Evolutionary conservation across 2,329 filamentous ascomycete genomes (phyloP).

Genomic region (Myrmaecium sp.): DNA sequence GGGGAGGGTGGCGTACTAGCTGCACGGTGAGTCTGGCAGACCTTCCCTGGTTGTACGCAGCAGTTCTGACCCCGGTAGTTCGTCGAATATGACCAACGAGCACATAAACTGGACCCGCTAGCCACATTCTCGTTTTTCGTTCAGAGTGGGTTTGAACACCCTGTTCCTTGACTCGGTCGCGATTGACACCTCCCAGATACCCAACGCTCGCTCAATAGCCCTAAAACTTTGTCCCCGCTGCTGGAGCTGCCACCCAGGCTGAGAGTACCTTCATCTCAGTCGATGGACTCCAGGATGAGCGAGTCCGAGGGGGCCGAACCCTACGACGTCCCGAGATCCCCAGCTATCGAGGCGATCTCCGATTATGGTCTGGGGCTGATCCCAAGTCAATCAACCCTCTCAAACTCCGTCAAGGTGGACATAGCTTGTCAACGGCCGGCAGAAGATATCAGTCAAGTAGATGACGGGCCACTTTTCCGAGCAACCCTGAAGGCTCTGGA

Average conservation of each 20-base stretch:
- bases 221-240: constrained; percentile 42
- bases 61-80: constrained; percentile 41
- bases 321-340: constrained; percentile 27
- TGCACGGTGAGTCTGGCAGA: constrained; percentile 62
- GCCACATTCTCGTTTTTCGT: constrained; percentile 95
- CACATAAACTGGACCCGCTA: constrained; percentile 73
- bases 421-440: constrained; percentile 70
- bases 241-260: constrained; percentile 63
- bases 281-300: constrained; percentile 67
- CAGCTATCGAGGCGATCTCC: constrained; percentile 29
- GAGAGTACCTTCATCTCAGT: constrained; percentile 73
- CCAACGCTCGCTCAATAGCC: constrained; percentile 20
- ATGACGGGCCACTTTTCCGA: constrained; percentile 88
- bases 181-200: constrained; percentile 15
- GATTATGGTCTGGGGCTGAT: constrained; percentile 29
- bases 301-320: constrained; percentile 41
- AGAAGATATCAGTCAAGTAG: constrained; percentile 68
- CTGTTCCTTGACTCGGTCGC: neutral
- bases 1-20: constrained; percentile 86
- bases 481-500: constrained; percentile 94
- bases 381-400: constrained; percentile 17
- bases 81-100: constrained; percentile 89
- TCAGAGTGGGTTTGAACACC: constrained; percentile 41
- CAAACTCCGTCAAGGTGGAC: constrained; percentile 55
- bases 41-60: neutral